Percentiles rank a stretch among this genome's conserved stretches.
Evolutionary conservation across 208 protist genomes (phyloP).

Genomic region (Acanthamoeba triangularis): DNA sequence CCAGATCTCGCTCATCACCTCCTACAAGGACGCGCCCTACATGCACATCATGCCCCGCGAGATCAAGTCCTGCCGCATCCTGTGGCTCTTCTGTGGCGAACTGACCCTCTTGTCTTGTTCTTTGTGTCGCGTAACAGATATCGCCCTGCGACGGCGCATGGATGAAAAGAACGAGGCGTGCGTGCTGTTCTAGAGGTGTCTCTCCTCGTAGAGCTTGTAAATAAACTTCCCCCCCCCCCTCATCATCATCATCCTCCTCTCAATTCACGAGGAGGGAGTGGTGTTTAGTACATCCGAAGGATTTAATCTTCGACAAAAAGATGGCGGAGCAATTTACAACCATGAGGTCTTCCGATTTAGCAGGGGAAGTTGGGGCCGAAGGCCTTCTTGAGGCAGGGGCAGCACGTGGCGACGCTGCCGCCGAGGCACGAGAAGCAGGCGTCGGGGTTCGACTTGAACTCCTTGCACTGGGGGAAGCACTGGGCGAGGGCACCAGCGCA

Average conservation of each 20-base stretch:
- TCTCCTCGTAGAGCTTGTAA: background rate
- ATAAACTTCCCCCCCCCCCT: background rate
- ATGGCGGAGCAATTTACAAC: too few relatives aligned
- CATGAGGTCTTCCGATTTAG: background rate
- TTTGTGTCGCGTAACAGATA: background rate
- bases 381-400: constrained; percentile 61
- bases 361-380: constrained; percentile 33
- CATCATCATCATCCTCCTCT: too few relatives aligned
- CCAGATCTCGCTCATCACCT: constrained; percentile 76
- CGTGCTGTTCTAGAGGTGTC: background rate
- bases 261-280: background rate
- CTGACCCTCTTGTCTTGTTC: background rate
- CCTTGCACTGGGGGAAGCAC: constrained; percentile 44
- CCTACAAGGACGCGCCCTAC: constrained; percentile 71
- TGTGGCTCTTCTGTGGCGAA: constrained; percentile 76
- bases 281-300: background rate
- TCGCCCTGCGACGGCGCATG: constrained; percentile 1
- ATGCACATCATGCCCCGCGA: constrained; percentile 74
- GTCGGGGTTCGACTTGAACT: constrained; percentile 52
- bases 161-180: background rate
- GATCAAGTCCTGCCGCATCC: constrained; percentile 74
- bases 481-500: constrained; percentile 57
- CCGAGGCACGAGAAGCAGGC: constrained; percentile 56
- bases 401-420: constrained; percentile 51
- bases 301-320: background rate